Evolutionary conservation across 1,284 basidiomycete species (phyloP), one percentile per base, ranked within the genome.

Genomic region (Earliella scabrosa): DNA sequence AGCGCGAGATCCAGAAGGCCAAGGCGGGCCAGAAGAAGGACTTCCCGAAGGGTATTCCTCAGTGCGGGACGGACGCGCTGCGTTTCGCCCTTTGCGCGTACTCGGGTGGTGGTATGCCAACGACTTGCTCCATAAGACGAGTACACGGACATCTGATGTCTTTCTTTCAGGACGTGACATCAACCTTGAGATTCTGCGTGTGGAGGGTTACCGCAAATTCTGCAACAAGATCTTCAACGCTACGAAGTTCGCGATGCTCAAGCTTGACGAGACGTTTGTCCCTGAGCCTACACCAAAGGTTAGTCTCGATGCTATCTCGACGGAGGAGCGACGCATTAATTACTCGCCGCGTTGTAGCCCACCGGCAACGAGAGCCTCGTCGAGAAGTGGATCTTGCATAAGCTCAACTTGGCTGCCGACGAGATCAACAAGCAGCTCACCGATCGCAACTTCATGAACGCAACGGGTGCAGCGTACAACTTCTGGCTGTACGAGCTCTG

Each of bases 171-270:
- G 92, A 29, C 90, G 95, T 51, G 95, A 97, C 72, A 97, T 98
- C 77, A 97, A 97, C 74, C 78, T 99, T 60, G 96, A 99, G 73
- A 96, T 99, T 67, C 75, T 93, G 61, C 90, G 95, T 59, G 95
- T 99, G n/a, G 97, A 99, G 76, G 97, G 97, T 6, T 99, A 99
- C 77, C 88, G 97, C 73, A 99, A 99, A 76, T 97, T 98, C 82
- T 99, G 97, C 80, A 99, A 99, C 81, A 99, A 99, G 81, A 88
- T 99, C 27, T 99, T 97, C 85, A 99, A 99, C 72, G 97, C 97
- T 1, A 99, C 96, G 56, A 97, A 97, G 74, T 99, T 99, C 68
- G 97, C 95, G 26, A 93, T 98, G 87, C 85, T 97, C 72, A 96
- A 96, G 77, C 79, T 98, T 35, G 95, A 95, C 60, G 86, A 86